A percentile compares a stretch with the other conserved stretches of the same genome.
phyloP scores from a whole-genome alignment of 306 rosid genomes.

The Sophora flavescens region DNA sequence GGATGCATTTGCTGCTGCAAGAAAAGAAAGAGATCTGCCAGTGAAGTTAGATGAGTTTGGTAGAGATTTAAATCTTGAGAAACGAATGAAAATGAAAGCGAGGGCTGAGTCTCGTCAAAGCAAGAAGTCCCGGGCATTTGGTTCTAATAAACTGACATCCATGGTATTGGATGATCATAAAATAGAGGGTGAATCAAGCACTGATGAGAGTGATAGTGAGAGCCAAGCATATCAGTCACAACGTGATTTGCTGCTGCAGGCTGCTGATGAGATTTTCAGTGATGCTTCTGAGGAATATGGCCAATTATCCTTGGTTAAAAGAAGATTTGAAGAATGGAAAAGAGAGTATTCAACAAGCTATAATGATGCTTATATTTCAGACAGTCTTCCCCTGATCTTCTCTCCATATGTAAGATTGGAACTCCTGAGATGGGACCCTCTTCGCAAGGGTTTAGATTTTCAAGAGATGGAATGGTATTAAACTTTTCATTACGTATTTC shows the following conservation, averaged over 20 bases:
- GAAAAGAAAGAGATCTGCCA: slow-evolving; percentile 81
- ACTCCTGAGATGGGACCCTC: slow-evolving; percentile 97
- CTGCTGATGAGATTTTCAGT: slow-evolving; percentile 84
- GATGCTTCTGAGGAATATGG: slow-evolving; percentile 93
- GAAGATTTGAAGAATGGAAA: slow-evolving; percentile 91
- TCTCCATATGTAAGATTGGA: slow-evolving; percentile 95
- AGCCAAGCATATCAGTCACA: slow-evolving; percentile 73
- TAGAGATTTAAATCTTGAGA: slow-evolving; percentile 89
- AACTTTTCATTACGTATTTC: background rate
- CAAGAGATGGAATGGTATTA: slow-evolving; percentile 87
- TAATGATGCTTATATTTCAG: slow-evolving; percentile 88
- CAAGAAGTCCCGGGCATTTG: slow-evolving; percentile 56
- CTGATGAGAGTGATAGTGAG: slow-evolving; percentile 96
- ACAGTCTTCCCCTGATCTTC: slow-evolving; percentile 86
- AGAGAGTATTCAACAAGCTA: slow-evolving; percentile 72
- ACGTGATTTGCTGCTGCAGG: slow-evolving; percentile 71
- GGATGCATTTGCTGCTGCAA: slow-evolving; percentile 74
- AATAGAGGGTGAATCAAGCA: slow-evolving; percentile 95
- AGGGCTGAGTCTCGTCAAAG: slow-evolving; percentile 71
- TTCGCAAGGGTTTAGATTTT: slow-evolving; percentile 79
- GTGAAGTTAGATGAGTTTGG: slow-evolving; percentile 89
- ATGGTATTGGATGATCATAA: slow-evolving; percentile 74
- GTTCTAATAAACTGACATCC: slow-evolving; percentile 57
- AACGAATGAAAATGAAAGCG: slow-evolving; percentile 76
- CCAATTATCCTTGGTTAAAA: slow-evolving; percentile 78